Base-by-base conservation (phyloP, 2,329 filamentous ascomycete genomes). In the Talaromyces rugulosus region DNA sequence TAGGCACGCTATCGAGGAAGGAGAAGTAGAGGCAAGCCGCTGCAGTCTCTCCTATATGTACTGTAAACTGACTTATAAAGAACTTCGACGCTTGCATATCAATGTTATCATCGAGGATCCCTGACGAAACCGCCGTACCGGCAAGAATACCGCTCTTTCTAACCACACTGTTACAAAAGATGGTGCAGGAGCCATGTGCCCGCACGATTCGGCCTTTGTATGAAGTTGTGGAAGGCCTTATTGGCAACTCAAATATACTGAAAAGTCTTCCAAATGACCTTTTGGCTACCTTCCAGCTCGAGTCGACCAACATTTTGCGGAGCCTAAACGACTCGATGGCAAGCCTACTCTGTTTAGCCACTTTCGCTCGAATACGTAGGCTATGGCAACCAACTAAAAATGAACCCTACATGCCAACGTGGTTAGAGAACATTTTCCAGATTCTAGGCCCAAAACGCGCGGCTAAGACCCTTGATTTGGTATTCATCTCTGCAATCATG, bases 331-430 rank as follows among this genome's bases (percentile, higher is more conserved):
- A 78, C 55, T 73, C 76, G 23, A 71, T 77, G 69, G 74, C 71
- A 6, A 78, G 74, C 40, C 67, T 79, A 5, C 64, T 78, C n/a
- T 78, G 75, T 47, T 69, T 79, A n/a, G 75, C 75, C 12, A 75
- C 72, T 0, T 75, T 78, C 62, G 72, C 75, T 4, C 72, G 69
- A 3, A 70, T 79, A 23, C 65, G 71, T 55, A 69, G 68, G 5
- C 63, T 68, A 8, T 62, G 64, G 57, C 52, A 42, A 11, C 12
- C 56, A 30, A 42, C 33, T 14, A 63, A 36, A 27, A 33, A 66
- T 42, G 65, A 62, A 66, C 60, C 63, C 47, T 59, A 69, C 23
- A 12, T 40, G 16, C 69, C 67, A 40, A 40, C 62, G 11, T 78
- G 75, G 75, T 63, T 77, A 30, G 67, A 71, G 27, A 75, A 69